A percentile compares a stretch with the other conserved stretches of the same genome.
phyloP scores from a whole-genome alignment of 257 asterid genomes.

The Solanum pinnatisectum region DNA sequence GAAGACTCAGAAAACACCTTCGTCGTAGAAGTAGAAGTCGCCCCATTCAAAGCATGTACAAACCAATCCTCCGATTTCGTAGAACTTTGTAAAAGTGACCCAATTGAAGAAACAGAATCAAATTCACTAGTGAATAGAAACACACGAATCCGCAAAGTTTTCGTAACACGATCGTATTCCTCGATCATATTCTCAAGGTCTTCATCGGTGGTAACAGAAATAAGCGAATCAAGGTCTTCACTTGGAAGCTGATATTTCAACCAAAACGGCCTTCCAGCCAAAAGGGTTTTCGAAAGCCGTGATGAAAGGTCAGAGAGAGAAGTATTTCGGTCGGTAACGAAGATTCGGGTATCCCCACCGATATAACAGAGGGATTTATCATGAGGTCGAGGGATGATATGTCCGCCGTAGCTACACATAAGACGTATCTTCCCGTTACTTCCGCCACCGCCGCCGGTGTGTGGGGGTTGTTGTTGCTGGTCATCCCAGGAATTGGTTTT shows the following conservation, averaged over 20 bases:
- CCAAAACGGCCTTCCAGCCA: constrained; percentile 35
- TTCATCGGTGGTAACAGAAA: constrained; percentile 73
- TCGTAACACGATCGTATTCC: constrained; percentile 70
- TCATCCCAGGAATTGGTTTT: constrained; percentile 61
- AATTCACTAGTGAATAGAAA: constrained; percentile 15
- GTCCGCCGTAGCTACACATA: constrained; percentile 98
- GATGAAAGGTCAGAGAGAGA: constrained; percentile 50
- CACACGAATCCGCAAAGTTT: constrained; percentile 53
- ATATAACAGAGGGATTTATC: constrained; percentile 76
- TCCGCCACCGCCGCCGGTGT: neutral
- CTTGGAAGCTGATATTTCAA: constrained; percentile 77
- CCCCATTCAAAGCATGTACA: constrained; percentile 51
- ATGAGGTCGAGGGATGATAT: constrained; percentile 93
- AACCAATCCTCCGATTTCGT: constrained; percentile 87
- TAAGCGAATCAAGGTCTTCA: constrained; percentile 82
- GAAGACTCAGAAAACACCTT: constrained; percentile 60
- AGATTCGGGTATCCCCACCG: constrained; percentile 90
- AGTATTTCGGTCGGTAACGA: constrained; percentile 59
- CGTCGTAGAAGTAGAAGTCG: constrained; percentile 7
- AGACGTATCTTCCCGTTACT: constrained; percentile 47
- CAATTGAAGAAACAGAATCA: constrained; percentile 24
- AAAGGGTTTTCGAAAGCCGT: constrained; percentile 70
- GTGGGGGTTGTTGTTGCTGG: constrained; percentile 16
- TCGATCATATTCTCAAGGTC: constrained; percentile 91
- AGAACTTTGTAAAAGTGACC: constrained; percentile 28